These are phyloP conservation scores for Neospermospora avenae DNA, from an alignment of 2,329 filamentous ascomycete genomes.

Conservation along the genomic window DNA sequence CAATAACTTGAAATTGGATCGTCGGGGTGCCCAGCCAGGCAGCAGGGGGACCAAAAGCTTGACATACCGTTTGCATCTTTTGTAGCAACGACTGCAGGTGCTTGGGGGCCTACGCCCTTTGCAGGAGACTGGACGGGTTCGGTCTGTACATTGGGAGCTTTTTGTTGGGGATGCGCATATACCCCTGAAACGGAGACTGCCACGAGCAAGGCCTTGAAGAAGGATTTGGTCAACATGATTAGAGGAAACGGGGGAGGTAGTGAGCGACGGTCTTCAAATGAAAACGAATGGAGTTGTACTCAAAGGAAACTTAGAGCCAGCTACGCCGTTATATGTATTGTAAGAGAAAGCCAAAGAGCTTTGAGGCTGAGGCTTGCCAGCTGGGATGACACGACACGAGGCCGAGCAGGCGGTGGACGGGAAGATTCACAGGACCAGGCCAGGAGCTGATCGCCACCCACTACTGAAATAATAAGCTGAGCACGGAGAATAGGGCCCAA, in stretches of 20 bases:
- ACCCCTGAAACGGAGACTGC: constrained; percentile 10
- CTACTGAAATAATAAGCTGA: not conserved
- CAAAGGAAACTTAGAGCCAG: not conserved
- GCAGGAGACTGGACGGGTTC: constrained; percentile 6
- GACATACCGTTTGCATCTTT: constrained; percentile 5
- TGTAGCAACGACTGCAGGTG: constrained; percentile 14
- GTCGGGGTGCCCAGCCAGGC: too few relatives aligned
- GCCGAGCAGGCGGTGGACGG: not conserved
- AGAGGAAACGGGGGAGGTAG: not conserved
- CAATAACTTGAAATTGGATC: not conserved
- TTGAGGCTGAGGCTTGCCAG: not conserved
- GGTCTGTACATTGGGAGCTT: not conserved
- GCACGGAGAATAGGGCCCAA: not conserved
- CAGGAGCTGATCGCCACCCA: not conserved
- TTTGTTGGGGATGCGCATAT: constrained; percentile 3
- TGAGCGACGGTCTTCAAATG: not conserved
- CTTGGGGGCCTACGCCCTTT: not conserved
- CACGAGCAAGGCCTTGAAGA: constrained; percentile 11
- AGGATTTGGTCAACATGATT: constrained; percentile 14
- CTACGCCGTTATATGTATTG: not conserved
- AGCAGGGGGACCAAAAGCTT: not conserved
- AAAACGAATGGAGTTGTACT: not conserved
- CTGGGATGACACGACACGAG: constrained; percentile 5
- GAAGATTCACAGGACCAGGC: not conserved
- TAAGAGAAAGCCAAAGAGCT: not conserved